Evolutionary conservation across 176 grass and related monocot genomes (phyloP), one percentile per base, ranked within the genome.

Genomic region (Neostapfia colusana): DNA sequence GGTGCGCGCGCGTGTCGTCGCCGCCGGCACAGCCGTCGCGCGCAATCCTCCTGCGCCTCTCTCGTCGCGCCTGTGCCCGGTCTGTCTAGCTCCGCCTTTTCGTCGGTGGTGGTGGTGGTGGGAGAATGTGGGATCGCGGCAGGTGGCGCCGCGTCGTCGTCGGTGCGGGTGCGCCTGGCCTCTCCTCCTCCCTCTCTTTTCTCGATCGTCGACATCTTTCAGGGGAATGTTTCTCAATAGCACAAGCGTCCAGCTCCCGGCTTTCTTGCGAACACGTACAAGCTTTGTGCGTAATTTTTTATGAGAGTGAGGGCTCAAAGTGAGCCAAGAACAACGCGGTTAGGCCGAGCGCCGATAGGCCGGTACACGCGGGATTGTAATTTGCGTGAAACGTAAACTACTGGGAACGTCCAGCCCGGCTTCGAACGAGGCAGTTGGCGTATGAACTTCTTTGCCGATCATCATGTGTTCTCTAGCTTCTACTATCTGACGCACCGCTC

Each of bases 91-190:
- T 20, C 23, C 11, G 4, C 35, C 51, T 75, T 83, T 77, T 45
- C 2, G 7, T 3, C 25, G 53, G n/a, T 24, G 18, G 16, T 48
- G 45, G 63, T 25, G 68, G 78, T 44, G n/a, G n/a, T n/a, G n/a
- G n/a, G n/a, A n/a, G n/a, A n/a, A n/a, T n/a, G n/a, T n/a, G 65
- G 40, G 63, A 66, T 66, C 63, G 63, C n/a, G 63, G 63, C 63
- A 66, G 63, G 63, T 23, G 27, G 57, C 37, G 37, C 9, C 16
- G 49, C 36, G 28, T 13, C 38, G 56, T 25, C 34, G 74, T n/a
- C n/a, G n/a, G n/a, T n/a, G n/a, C n/a, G n/a, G n/a, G n/a, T n/a
- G n/a, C n/a, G n/a, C 14, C 8, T 12, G 7, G 49, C 6, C 15
- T 25, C 66, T 46, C 6, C 3, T 16, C 17, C 48, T 69, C 24